These are phyloP conservation scores for Anethum foeniculum DNA, from an alignment of 140 eudicot species.

Conservation along the genomic window DNA sequence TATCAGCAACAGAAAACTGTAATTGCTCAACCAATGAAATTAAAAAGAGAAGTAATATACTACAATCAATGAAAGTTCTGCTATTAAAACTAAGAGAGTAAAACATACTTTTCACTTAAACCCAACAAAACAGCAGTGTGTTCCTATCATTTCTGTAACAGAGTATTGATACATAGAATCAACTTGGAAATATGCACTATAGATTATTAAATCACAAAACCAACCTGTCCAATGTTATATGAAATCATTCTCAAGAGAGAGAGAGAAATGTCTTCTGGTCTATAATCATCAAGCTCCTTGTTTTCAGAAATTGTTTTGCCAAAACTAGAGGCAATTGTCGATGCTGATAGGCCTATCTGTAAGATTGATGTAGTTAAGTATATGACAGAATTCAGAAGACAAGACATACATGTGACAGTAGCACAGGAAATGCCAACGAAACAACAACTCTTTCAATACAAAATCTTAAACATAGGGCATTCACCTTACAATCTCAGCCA, in stretches of 20 bases:
- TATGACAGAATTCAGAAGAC: neutral
- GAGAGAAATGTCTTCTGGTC: slow-evolving; percentile 78
- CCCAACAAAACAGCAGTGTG: neutral
- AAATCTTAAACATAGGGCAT: neutral
- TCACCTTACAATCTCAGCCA: neutral
- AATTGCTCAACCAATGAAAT: neutral
- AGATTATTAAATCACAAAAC: neutral
- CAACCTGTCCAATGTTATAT: slow-evolving; percentile 91
- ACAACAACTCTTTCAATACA: neutral
- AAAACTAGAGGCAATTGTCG: slow-evolving; percentile 74
- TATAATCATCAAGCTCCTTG: slow-evolving; percentile 70
- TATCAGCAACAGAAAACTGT: neutral
- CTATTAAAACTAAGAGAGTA: neutral
- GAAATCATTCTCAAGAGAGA: slow-evolving; percentile 89
- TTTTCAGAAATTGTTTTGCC: slow-evolving; percentile 77
- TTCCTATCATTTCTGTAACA: neutral
- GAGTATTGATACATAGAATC: neutral
- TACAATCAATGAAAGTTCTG: no score
- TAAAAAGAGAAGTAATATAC: no score
- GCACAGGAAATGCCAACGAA: neutral
- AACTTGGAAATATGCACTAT: neutral
- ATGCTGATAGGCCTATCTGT: neutral
- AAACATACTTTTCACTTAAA: neutral
- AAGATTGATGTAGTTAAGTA: neutral
- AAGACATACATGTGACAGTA: neutral